Evolutionary conservation across 2,329 filamentous ascomycete genomes (phyloP), one percentile per base, ranked within the genome.

Genomic region (Aspergillus brunneoviolaceus): DNA sequence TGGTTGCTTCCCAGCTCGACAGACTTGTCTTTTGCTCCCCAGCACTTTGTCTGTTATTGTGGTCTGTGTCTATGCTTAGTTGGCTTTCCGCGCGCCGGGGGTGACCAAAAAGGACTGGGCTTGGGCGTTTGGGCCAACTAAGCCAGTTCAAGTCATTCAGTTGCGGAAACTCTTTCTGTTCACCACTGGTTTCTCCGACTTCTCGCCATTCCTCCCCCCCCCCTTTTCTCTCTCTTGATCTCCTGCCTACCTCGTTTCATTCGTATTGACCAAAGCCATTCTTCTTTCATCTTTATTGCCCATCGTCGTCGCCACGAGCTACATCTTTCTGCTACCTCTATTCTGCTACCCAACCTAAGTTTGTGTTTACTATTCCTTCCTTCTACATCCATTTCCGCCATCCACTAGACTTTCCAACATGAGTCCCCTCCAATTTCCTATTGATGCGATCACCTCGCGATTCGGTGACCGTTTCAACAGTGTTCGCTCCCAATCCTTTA

Each of bases 401-500:
- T 27, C 49, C 35, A 33, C 19, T 35, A 10, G 49, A 42, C 31
- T 19, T 35, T 60, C 11, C 72, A 76, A 70, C 72, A 96, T 96
- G 92, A 84, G 90, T 69, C 87, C 91, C 77, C 91, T 98, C 74
- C 91, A 91, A 83, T 95, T 99, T 69, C 95, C 95, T 59, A 84
- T 98, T 72, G 93, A 96, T 77, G 87, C 89, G 72, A 81, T 98
- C 76, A 96, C 94, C 77, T 96, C 92, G 70, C 89, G 93, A 70
- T 86, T 98, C 76, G 95, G 95, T 67, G 92, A 95, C 67, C 91
- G 93, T 74, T 94, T 98, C 80, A 87, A 91, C 69, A 87, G 88
- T 74, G 83, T 97, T 65, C 89, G 92, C 74, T 87, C 87, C 62
- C 91, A 92, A 68, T 90, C 91, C 35, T 76, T 98, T 62, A 85